A percentile compares a stretch with the other conserved stretches of the same genome.
Conservation (phyloP, 148 eudicot genomes). For the Tetragonia tetragonoides region DNA sequence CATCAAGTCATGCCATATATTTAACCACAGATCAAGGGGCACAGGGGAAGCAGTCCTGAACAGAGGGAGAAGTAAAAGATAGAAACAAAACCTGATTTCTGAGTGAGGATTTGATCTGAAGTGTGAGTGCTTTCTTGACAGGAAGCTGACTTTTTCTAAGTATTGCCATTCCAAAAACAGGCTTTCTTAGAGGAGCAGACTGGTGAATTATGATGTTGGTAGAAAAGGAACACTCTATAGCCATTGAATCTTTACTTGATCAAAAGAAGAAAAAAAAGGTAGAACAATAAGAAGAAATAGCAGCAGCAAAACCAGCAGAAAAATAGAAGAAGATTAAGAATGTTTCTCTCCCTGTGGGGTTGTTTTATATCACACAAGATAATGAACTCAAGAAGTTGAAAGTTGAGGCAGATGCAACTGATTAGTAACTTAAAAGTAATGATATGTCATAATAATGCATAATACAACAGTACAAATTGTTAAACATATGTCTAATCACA, state of each 20-base stretch:
- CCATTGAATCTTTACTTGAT: slow-evolving; percentile 33
- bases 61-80: not conserved
- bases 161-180: slow-evolving; percentile 28
- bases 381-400: slow-evolving; percentile 14
- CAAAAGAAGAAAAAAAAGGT: slow-evolving; percentile 10
- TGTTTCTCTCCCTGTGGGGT: slow-evolving; percentile 16
- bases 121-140: slow-evolving; percentile 28
- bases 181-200: slow-evolving; percentile 27
- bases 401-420: slow-evolving; percentile 27
- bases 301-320: slow-evolving; percentile 13
- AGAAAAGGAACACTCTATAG: slow-evolving; percentile 32
- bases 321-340: slow-evolving; percentile 24
- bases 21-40: not conserved
- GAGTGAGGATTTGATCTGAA: slow-evolving; percentile 46
- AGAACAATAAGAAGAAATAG: slow-evolving; percentile 16
- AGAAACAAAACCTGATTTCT: slow-evolving; percentile 48
- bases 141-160: slow-evolving; percentile 31
- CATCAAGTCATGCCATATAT: not conserved
- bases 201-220: slow-evolving; percentile 31
- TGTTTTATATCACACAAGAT: slow-evolving; percentile 23
- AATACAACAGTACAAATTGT: slow-evolving; percentile 6
- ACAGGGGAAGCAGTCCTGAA: not conserved
- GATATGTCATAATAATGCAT: slow-evolving; percentile 17
- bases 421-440: slow-evolving; percentile 4
- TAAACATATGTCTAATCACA: slow-evolving; percentile 36